A percentile compares a stretch with the other conserved stretches of the same genome.
Evolutionary conservation across 192 early-diverging fungal genomes (phyloP).

Genomic region (Coemansia asiatica): DNA sequence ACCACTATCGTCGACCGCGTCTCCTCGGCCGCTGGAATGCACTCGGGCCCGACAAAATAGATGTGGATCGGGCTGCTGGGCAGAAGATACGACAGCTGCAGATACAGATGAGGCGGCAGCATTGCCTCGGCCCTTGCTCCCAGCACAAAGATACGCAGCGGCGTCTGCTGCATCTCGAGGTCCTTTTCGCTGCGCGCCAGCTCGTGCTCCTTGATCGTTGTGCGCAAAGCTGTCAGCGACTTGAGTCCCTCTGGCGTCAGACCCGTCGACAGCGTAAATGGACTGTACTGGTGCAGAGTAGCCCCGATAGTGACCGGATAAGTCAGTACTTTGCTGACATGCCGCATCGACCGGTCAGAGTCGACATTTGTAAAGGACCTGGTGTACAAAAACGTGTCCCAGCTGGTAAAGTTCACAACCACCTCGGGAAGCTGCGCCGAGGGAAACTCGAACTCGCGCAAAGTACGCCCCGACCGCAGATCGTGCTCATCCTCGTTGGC

Average conservation of each 20-base stretch:
- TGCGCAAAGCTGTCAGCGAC: constrained; percentile 64
- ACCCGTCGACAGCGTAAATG: constrained; percentile 62
- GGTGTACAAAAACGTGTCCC: constrained; percentile 79
- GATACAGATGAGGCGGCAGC: constrained; percentile 73
- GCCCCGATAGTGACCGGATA: constrained; percentile 78
- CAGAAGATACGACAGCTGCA: constrained; percentile 72
- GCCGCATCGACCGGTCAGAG: constrained; percentile 69
- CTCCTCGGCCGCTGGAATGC: constrained; percentile 59
- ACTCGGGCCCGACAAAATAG: constrained; percentile 80
- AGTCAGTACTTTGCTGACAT: constrained; percentile 76
- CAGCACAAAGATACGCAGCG: constrained; percentile 67
- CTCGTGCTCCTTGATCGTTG: constrained; percentile 56
- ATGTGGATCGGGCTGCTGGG: constrained; percentile 72
- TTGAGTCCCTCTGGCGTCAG: constrained; percentile 73
- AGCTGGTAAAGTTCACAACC: constrained; percentile 72
- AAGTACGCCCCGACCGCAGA: constrained; percentile 68
- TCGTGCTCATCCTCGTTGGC: constrained; percentile 80
- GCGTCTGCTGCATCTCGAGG: constrained; percentile 57
- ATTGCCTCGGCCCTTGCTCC: constrained; percentile 75
- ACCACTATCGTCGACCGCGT: constrained; percentile 52
- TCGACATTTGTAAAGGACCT: constrained; percentile 73
- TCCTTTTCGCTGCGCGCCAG: constrained; percentile 56
- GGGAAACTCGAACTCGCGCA: constrained; percentile 81
- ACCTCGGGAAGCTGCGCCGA: constrained; percentile 69
- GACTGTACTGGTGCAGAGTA: constrained; percentile 69